Percentiles rank a stretch among this genome's conserved stretches.
Evolutionary conservation across 1,284 basidiomycete genomes (phyloP).

Genomic region (Cryptococcus neoformans): DNA sequence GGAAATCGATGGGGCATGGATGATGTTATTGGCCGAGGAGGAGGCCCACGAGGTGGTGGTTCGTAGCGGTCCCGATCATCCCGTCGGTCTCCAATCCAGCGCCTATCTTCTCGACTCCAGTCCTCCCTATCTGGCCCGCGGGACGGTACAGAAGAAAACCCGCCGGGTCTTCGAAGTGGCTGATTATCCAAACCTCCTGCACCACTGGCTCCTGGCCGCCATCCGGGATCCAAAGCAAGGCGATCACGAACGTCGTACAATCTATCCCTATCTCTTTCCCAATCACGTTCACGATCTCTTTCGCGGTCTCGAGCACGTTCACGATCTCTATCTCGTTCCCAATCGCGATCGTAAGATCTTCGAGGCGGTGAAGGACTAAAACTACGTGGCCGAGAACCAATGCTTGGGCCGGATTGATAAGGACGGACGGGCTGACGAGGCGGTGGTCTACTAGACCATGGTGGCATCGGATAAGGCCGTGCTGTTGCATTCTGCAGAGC

Average conservation of each 20-base stretch:
- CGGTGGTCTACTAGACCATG: constrained; percentile 10
- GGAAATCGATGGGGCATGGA: constrained; percentile 1
- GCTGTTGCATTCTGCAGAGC: not conserved
- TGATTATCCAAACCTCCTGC: no score
- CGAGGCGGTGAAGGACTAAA: constrained; percentile 16
- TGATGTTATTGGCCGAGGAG: no score
- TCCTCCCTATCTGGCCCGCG: constrained; percentile 1
- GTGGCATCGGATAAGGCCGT: constrained; percentile 11
- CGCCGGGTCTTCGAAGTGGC: not conserved
- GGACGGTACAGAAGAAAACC: constrained; percentile 1
- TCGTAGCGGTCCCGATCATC: constrained; percentile 3
- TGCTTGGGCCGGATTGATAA: constrained; percentile 5
- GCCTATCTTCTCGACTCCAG: constrained; percentile 1
- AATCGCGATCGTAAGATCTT: constrained; percentile 2
- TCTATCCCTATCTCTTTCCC: constrained; percentile 4
- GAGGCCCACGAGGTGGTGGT: no score
- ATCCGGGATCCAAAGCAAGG: constrained; percentile 4
- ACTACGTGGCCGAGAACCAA: constrained; percentile 10
- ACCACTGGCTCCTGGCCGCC: not conserved
- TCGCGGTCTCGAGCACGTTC: no score
- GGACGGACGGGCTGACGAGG: constrained; percentile 2
- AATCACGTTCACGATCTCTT: no score
- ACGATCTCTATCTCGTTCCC: not conserved
- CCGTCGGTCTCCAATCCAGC: not conserved
- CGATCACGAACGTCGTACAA: constrained; percentile 9